phyloP scores from a whole-genome alignment of 257 asterid species.

The Solanum rostratum region DNA sequence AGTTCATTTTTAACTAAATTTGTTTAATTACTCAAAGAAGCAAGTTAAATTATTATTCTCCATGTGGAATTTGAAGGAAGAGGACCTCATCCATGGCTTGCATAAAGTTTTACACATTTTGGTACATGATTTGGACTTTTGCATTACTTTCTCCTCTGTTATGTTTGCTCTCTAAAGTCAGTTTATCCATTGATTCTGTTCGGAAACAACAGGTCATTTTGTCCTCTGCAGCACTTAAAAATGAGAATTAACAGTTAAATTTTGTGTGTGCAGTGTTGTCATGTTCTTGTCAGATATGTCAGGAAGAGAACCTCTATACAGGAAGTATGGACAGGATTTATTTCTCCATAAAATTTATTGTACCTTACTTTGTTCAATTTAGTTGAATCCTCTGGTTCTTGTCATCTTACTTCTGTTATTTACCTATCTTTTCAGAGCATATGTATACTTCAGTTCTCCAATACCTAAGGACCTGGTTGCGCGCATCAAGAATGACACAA shows the following conservation, averaged over 20 bases:
- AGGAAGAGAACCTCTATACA: conserved; percentile 97
- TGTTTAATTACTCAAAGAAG: neutral
- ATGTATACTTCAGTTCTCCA: conserved; percentile 77
- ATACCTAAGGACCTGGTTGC: conserved; percentile 62
- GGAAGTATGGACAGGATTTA: conserved; percentile 41
- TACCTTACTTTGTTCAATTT: neutral
- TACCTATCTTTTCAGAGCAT: conserved; percentile 51
- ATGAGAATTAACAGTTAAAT: conserved; percentile 26
- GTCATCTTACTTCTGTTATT: neutral
- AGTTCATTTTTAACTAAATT: neutral
- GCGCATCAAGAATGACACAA: conserved; percentile 83
- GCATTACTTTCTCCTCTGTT: neutral
- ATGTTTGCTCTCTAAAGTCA: neutral
- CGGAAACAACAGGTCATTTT: neutral
- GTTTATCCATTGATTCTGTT: neutral
- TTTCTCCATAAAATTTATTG: neutral
- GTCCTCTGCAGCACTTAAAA: neutral
- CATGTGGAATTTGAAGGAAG: neutral
- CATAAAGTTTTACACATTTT: neutral
- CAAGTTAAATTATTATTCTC: neutral
- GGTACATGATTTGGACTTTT: neutral
- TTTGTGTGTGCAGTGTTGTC: conserved; percentile 53
- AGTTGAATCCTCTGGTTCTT: conserved; percentile 5
- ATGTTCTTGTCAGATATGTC: conserved; percentile 99
- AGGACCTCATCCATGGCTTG: neutral